phyloP scores from a whole-genome alignment of 805 yeast species.

The Maudiozyma pseudohumilis region DNA sequence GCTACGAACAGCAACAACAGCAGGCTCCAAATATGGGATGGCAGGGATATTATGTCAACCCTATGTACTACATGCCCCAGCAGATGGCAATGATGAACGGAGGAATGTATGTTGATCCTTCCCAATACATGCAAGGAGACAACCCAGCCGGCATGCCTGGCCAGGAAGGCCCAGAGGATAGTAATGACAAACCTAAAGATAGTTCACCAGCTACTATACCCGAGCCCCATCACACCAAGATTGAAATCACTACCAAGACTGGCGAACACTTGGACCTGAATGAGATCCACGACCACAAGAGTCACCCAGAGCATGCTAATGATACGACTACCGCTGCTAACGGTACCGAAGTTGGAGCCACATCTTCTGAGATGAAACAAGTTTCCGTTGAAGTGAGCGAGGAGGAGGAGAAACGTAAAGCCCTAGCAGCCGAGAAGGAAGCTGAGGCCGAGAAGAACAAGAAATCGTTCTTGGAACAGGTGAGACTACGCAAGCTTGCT shows the following conservation, averaged over 20 bases:
- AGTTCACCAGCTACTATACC: no score
- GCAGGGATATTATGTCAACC: slow-evolving; percentile 19
- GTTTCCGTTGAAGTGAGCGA: not conserved
- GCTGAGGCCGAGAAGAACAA: slow-evolving; percentile 23
- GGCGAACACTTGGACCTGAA: slow-evolving; percentile 26
- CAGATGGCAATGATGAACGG: slow-evolving; percentile 10
- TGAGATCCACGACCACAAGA: slow-evolving; percentile 13
- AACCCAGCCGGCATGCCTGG: no score
- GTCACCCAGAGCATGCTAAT: not conserved
- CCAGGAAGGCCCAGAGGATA: no score
- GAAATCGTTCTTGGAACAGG: slow-evolving; percentile 27
- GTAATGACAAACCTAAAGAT: no score
- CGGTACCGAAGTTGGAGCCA: not conserved
- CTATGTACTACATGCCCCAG: slow-evolving; percentile 21
- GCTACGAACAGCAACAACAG: slow-evolving; percentile 1
- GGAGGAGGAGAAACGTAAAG: slow-evolving; percentile 1
- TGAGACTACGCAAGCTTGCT: slow-evolving; percentile 24
- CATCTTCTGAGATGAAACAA: not conserved
- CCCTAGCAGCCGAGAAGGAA: no score
- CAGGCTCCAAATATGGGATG: slow-evolving; percentile 14
- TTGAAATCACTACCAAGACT: slow-evolving; percentile 28
- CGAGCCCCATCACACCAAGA: slow-evolving; percentile 14
- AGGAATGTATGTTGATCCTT: slow-evolving; percentile 1
- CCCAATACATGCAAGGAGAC: slow-evolving; percentile 1
- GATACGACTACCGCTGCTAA: not conserved